Evolutionary conservation across 2,329 filamentous ascomycete species (phyloP).

Genomic region (Arthroderma sp.): DNA sequence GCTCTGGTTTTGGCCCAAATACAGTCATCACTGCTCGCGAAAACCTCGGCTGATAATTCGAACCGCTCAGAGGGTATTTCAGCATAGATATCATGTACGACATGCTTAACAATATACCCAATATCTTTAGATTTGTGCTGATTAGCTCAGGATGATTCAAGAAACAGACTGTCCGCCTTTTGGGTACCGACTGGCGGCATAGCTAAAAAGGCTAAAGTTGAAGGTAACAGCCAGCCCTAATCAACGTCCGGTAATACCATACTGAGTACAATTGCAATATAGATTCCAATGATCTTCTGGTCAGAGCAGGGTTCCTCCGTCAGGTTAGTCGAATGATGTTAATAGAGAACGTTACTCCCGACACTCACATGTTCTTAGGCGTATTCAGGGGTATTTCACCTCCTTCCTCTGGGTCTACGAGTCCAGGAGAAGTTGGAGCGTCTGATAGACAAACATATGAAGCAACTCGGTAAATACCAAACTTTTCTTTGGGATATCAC

Average conservation of each 20-base stretch:
- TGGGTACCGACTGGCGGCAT: conserved; percentile 70
- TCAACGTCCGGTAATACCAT: not conserved
- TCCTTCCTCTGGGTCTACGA: conserved; percentile 72
- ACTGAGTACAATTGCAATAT: conserved; percentile 4
- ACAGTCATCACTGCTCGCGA: not conserved
- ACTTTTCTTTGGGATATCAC: not conserved
- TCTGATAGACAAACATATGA: conserved; percentile 84
- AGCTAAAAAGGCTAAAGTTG: conserved; percentile 38
- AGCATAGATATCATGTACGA: conserved; percentile 1
- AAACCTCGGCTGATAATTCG: not conserved
- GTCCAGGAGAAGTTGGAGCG: conserved; percentile 80
- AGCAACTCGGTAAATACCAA: conserved; percentile 44
- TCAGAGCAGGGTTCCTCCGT: conserved; percentile 59
- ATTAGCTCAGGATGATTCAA: conserved; percentile 37
- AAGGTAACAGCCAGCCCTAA: conserved; percentile 14
- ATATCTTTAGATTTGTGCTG: no score
- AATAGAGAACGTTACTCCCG: not conserved
- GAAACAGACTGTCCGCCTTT: conserved; percentile 55
- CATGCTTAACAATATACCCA: no score
- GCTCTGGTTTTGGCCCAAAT: not conserved
- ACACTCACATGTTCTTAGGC: conserved; percentile 37
- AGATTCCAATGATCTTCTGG: conserved; percentile 55
- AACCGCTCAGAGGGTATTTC: not conserved
- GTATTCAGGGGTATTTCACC: conserved; percentile 81
- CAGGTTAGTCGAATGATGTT: conserved; percentile 38